Base-by-base conservation (phyloP, 352 stramenopile species). In the Phytophthora crassamura region DNA sequence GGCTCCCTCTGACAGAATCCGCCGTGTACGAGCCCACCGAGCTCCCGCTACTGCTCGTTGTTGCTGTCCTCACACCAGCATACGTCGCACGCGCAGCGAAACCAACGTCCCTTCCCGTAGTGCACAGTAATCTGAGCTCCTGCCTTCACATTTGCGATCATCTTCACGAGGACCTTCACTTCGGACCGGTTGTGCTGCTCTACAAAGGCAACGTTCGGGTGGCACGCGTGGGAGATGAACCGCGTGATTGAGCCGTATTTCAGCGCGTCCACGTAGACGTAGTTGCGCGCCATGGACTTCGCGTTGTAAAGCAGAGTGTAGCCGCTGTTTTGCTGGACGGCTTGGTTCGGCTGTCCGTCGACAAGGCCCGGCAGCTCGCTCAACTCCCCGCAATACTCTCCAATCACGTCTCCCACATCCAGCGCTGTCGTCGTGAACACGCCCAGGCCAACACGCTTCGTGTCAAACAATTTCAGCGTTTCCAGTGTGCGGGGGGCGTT, bases 21-120 rank as follows among this genome's bases (percentile, higher is more conserved):
- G n/a, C n/a, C n/a, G n/a, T n/a, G n/a, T n/a, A n/a, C n/a, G n/a
- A n/a, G n/a, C n/a, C n/a, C n/a, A n/a, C n/a, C n/a, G n/a, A n/a
- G n/a, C n/a, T n/a, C n/a, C n/a, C n/a, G n/a, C n/a, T n/a, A n/a
- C n/a, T n/a, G n/a, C n/a, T n/a, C n/a, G n/a, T 28, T 4, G 2
- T 28, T 4, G 22, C 22, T 28, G 22, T 28, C 22, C 2, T 2
- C 4, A 4, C 4, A 4, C 22, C 22, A 28, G 22, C 22, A 28
- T 4, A 4, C 22, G 9, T 48, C 39, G 51, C 40, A 63, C 7
- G 34, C 34, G 39, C 9, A 46, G 4, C 5, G 40, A 16, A 55
- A 63, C 33, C 43, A 50, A 15, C 15, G 15, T 5, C 52, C 53
- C 5, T 52, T 43, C 16, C 53, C 41, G 18, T 63, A 63, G 20